Base-by-base conservation (phyloP, 768 basidiomycete species). In the Lactarius evosmus region DNA sequence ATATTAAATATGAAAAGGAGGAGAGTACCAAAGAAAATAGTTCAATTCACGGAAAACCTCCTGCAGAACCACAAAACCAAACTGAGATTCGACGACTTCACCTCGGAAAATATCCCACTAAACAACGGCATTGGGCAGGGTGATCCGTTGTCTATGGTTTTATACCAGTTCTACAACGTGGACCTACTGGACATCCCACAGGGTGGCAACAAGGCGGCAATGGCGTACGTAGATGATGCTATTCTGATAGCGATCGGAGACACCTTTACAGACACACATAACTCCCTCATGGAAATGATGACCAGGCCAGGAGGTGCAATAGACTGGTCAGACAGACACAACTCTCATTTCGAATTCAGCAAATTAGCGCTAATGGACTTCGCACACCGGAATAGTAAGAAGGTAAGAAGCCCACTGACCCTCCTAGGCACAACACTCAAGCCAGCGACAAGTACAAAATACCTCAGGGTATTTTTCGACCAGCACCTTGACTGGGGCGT, bases 221-320 rank as follows among this genome's bases (percentile, higher is more conserved):
- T n/a, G 2, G 63, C 63, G 1, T 65, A 49, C 19, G 60, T 53
- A 0, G 60, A 61, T 11, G 29, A 54, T 30, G 25, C 59, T 0
- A 36, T 66, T 4, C 30, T 76, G 0, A 14, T 77, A 0, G 76
- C 75, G 0, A 58, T 65, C 1, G 74, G 71, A 0, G 60, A 70
- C 0, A 59, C 33, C 19, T 75, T 78, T 12, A n/a, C 38, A 0
- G 67, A 69, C 0, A 72, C 72, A 1, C 55, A 61, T 16, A 2
- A 3, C 2, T 44, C 1, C 0, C 25, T 66, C 0, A 4, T 0
- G 2, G 12, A 36, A 0, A 61, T 66, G 65, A 58, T 66, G 56
- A 36, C n/a, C 1, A 50, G 41, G 1, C 2, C 17, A 11, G 60
- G 22, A 9, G 60, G 65, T 0, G 56, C 36, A 0, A 9, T 53